Evolutionary conservation across 345 rosid genomes (phyloP).

Genomic region (Lagerstroemia speciosa): DNA sequence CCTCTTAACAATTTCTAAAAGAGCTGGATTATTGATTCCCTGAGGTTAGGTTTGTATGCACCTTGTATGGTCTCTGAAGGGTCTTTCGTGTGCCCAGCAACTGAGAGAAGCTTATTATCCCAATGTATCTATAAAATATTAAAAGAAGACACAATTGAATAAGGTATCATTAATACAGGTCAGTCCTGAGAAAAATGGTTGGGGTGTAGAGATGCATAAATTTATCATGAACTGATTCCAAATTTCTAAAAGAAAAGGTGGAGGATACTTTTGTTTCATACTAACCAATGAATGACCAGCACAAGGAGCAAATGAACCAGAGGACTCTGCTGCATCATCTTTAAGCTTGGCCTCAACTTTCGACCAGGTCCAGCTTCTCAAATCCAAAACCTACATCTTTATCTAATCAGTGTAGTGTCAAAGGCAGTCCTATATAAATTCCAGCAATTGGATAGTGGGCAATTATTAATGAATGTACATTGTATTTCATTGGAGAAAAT

Average conservation of each 20-base stretch:
- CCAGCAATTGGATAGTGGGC: background rate
- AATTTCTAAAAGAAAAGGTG: constrained; percentile 9
- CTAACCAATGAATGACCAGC: constrained; percentile 99
- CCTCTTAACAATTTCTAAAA: background rate
- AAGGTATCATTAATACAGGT: constrained; percentile 13
- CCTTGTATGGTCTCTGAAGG: constrained; percentile 86
- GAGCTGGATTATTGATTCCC: background rate
- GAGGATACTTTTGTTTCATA: constrained; percentile 8
- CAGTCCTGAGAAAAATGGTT: background rate
- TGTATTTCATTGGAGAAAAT: background rate
- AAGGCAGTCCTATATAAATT: background rate
- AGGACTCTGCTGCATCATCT: constrained; percentile 48
- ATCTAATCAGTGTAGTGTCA: constrained; percentile 11
- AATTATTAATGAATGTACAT: background rate
- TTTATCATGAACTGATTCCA: constrained; percentile 11
- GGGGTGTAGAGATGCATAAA: background rate
- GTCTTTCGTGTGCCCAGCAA: constrained; percentile 94
- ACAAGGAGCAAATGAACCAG: constrained; percentile 50
- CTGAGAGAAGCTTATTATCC: constrained; percentile 82
- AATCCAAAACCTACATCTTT: constrained; percentile 71
- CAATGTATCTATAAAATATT: constrained; percentile 58
- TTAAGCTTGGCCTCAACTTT: constrained; percentile 64
- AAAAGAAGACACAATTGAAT: background rate
- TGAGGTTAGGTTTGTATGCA: constrained; percentile 12
- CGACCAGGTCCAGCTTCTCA: constrained; percentile 96